Percentiles rank a stretch among this genome's conserved stretches.
Conservation (phyloP, 2,329 filamentous ascomycete genomes). For the Xylaria sp. region DNA sequence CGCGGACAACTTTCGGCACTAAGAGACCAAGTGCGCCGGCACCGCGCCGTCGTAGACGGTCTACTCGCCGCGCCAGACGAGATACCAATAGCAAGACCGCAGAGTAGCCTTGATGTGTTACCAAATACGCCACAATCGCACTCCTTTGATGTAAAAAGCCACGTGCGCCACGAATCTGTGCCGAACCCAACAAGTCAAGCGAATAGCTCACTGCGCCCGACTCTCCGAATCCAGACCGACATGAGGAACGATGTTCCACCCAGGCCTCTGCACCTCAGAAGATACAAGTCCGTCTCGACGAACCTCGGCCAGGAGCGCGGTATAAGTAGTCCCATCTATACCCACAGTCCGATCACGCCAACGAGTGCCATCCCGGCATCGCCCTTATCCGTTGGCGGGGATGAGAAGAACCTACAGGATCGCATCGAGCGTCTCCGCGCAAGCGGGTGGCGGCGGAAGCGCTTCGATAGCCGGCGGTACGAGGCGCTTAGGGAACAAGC, state of each 20-base stretch:
- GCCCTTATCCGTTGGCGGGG: constrained; percentile 37
- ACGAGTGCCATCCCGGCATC: constrained; percentile 4
- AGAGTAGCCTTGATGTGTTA: background rate
- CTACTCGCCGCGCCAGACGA: constrained; percentile 45
- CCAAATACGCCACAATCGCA: background rate
- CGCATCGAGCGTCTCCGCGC: constrained; percentile 66
- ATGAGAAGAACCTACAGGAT: constrained; percentile 53
- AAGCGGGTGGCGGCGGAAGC: constrained; percentile 65
- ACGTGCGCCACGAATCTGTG: background rate
- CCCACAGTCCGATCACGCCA: background rate
- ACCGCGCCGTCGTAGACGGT: constrained; percentile 59
- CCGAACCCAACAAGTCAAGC: background rate
- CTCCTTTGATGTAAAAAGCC: background rate
- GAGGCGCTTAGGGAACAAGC: constrained; percentile 63
- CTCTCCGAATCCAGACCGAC: constrained; percentile 28
- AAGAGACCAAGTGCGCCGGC: constrained; percentile 60
- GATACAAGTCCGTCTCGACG: constrained; percentile 12
- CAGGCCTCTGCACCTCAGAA: constrained; percentile 1
- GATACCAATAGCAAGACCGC: constrained; percentile 18
- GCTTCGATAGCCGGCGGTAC: constrained; percentile 66
- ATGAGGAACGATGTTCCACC: background rate
- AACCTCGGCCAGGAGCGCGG: background rate
- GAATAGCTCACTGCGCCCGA: constrained; percentile 16
- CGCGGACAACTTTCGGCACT: constrained; percentile 61
- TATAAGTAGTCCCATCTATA: background rate